A percentile compares a stretch with the other conserved stretches of the same genome.
phyloP scores from a whole-genome alignment of 1,284 basidiomycete genomes.

The Takashimella koratensis region DNA sequence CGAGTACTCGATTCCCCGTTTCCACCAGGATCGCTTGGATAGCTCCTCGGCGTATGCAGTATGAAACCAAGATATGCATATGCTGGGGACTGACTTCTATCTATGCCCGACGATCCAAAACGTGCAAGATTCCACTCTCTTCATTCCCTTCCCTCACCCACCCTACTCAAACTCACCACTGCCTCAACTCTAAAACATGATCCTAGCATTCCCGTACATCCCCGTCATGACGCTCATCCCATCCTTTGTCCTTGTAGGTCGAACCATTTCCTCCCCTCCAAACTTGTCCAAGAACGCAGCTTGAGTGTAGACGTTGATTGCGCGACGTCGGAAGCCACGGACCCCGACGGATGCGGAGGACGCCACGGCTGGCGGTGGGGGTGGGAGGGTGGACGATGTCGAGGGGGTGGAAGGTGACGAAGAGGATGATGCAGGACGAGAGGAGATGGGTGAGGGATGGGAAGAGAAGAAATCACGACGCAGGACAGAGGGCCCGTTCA shows the following conservation, averaged over 20 bases:
- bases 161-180: too few relatives aligned
- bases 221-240: conserved; percentile 41
- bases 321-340: conserved; percentile 35
- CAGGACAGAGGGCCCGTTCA: conserved; percentile 49
- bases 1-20: too few relatives aligned
- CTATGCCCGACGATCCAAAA: too few relatives aligned
- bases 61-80: too few relatives aligned
- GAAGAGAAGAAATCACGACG: conserved; percentile 6
- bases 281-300: conserved; percentile 41
- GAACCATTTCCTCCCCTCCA: conserved; percentile 33
- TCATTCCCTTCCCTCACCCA: too few relatives aligned
- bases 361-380: conserved; percentile 10
- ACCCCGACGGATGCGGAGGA: conserved; percentile 35
- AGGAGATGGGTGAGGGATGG: conserved; percentile 26
- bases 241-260: conserved; percentile 35
- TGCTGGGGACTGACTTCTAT: too few relatives aligned
- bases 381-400: conserved; percentile 26
- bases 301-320: conserved; percentile 43
- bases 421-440: conserved; percentile 48
- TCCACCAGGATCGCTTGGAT: too few relatives aligned
- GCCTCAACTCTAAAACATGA: too few relatives aligned
- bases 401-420: conserved; percentile 37
- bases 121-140: too few relatives aligned
- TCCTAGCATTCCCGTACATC: conserved; percentile 49
- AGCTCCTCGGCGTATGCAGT: too few relatives aligned